Base-by-base conservation (phyloP, 805 yeast genomes). In the Ogataea ramenticola region DNA sequence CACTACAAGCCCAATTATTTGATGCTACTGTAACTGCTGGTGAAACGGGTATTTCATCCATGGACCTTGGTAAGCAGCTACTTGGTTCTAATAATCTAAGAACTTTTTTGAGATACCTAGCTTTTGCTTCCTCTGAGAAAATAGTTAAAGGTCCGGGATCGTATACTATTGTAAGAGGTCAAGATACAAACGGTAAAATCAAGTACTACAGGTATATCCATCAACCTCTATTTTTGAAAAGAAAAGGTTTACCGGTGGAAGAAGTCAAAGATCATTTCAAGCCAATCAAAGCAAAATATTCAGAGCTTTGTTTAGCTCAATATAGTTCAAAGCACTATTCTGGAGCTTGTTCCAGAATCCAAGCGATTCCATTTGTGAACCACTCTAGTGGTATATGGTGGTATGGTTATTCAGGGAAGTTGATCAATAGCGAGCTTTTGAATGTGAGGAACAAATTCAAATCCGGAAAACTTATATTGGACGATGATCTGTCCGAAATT, bases 151-250 rank as follows among this genome's bases (percentile, higher is more conserved):
- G 22, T 15, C 21, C 20, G 10, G 45, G 57, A 43, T 64, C 56
- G 46, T 60, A 60, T 45, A 65, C 60, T 2, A 65, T 87, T 12
- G 71, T 82, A 0, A 71, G 84, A 48, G 80, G 81, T 16, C 77
- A 78, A 46, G 95, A 86, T 55, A 79, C 79, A 50, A 80, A 78
- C 46, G 95, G 95, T 0, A 79, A 88, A 49, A 70, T 73, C 46
- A 83, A 86, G 54, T 85, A 79, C 51, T 86, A 77, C 60, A 68
- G 95, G 35, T 80, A 84, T 51, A 70, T 80, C 48, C 68, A 80
- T 0, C 70, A 71, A 39, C 56, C 62, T 4, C 63, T 68, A 37
- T 72, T 68, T 44, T 45, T 63, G 16, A 55, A 51, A 19, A 56
- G 66, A 15, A 57, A 66, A 0, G 62, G 62, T 20, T 49, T 53